phyloP scores from a whole-genome alignment of 176 grass and related monocot genomes.

The Oryza australiensis region DNA sequence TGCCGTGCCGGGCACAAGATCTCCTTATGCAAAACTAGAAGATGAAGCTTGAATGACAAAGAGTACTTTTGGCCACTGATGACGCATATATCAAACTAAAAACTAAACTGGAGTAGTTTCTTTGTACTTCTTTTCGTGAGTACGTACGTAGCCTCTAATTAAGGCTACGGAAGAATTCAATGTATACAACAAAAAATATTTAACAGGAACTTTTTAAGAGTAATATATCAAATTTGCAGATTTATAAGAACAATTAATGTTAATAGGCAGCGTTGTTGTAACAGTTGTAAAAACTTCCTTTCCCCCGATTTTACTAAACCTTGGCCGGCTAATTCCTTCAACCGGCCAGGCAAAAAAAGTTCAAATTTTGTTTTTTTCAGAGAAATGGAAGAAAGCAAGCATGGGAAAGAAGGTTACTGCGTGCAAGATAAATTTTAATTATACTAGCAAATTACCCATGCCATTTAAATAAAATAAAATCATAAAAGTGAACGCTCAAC shows the following conservation, averaged over 20 bases:
- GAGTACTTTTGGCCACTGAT: background rate
- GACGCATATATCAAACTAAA: background rate
- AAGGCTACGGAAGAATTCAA: background rate
- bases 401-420: background rate
- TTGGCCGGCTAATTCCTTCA: too few relatives aligned
- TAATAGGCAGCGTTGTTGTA: too few relatives aligned
- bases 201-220: background rate
- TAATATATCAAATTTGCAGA: background rate
- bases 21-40: background rate
- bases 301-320: too few relatives aligned
- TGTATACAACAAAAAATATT: background rate
- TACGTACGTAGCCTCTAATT: too few relatives aligned
- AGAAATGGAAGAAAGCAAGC: background rate
- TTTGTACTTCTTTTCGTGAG: too few relatives aligned
- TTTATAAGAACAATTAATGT: background rate
- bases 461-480: too few relatives aligned
- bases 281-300: too few relatives aligned
- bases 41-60: background rate
- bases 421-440: background rate
- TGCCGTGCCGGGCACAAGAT: background rate
- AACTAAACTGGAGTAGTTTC: too few relatives aligned
- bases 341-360: too few relatives aligned
- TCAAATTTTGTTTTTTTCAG: too few relatives aligned
- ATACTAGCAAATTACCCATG: too few relatives aligned
- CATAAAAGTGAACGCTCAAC: too few relatives aligned